Evolutionary conservation across 768 basidiomycete genomes (phyloP), one percentile per base, ranked within the genome.

Genomic region (Butyriboletus loyo): DNA sequence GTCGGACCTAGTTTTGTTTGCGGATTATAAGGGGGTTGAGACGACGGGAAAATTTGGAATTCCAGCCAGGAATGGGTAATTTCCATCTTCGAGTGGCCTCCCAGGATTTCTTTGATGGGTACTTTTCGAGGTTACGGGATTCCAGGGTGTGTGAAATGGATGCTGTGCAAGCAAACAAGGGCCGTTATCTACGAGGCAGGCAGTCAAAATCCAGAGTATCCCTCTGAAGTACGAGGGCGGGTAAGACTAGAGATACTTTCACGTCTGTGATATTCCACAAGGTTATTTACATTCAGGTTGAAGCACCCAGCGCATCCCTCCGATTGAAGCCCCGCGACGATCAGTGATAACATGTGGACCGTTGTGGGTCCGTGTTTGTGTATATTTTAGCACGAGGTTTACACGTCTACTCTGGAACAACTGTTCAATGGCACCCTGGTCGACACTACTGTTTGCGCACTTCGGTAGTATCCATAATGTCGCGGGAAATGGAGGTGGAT

Each of bases 351-450:
- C 28, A n/a, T 13, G 25, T 32, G 5, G 21, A 40, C 30, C 0
- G 8, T 5, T 44, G 49, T 60, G 32, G 54, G 45, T 38, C 39
- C 45, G 22, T 53, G 7, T 61, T 58, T 56, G 38, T 50, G n/a
- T n/a, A 14, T 53, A 24, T 60, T 60, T 56, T 17, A 52, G 28
- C 54, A 52, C 19, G 49, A 31, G 36, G 32, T 15, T 37, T 17
- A 13, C 43, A 22, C 14, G 43, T 30, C 6, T 15, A 31, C 43
- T 9, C 2, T 19, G 25, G 8, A 14, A n/a, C 32, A 3, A 7
- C 15, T 17, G 30, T 37, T 27, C 22, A 28, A 24, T 21, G 15
- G 35, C 11, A 34, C 7, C 25, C 10, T 24, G 32, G 22, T 22
- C 31, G 14, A 40, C 22, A 14, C n/a, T 7, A 22, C 25, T 43